Base-by-base conservation (phyloP, 1,139 yeast species). In the Debaryomyces subglobosus region DNA sequence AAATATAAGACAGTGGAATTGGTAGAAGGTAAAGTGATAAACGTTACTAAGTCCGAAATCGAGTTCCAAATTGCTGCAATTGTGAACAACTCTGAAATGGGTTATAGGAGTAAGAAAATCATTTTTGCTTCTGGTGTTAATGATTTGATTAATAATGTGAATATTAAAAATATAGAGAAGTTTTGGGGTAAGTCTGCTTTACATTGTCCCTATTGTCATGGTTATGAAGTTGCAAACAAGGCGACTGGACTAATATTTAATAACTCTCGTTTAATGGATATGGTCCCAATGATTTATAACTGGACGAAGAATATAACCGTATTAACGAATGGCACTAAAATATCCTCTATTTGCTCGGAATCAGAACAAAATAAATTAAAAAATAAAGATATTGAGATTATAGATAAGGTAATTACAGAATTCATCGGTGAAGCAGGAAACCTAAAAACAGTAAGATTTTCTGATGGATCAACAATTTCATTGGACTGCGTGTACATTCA, bases 181-280 rank as follows among this genome's bases (percentile, higher is more conserved):
- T 47, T 33, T 34, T 47, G 49, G 49, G 49, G 49, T 20, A 37
- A 39, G 10, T 25, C 45, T 18, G 46, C 39, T 9, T 29, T 47
- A 4, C 44, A 43, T 15, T 47, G 49, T 39, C 46, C 49, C 3
- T 47, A 47, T 34, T 47, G 49, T 18, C 49, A 47, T 35, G 46
- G 46, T 3, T 43, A 33, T 33, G 49, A 47, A 21, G 24, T 32
- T 24, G 43, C 46, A 18, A 36, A 24, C 13, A 24, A 13, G 10
- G 25, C 18, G 16, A 43, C 46, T 2, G 46, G 41, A 5, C 15
- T 32, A n/a, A 27, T 27, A 27, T 27, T 27, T n/a, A 3, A 27
- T 27, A 12, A 27, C 13, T 27, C 13, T 27, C 30, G 30, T 27
- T 27, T 27, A 27, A 27, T 27, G 30, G 30, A 12, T 5, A 27